phyloP scores from a whole-genome alignment of 139 green algal genomes.

The Micromonas commoda region DNA sequence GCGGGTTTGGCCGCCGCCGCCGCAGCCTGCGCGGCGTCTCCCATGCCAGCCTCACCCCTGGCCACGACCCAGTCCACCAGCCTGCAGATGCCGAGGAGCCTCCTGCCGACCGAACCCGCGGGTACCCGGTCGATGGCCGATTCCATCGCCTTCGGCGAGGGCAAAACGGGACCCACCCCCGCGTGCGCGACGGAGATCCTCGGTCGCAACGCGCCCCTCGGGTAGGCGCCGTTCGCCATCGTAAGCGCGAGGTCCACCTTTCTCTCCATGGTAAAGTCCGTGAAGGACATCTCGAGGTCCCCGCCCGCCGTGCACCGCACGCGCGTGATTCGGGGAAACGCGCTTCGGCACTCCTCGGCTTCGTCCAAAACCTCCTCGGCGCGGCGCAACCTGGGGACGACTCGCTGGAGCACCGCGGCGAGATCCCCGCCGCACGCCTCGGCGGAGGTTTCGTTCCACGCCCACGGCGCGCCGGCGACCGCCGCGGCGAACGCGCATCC shows the following conservation, averaged over 20 bases:
- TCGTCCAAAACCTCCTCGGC: conserved; percentile 1
- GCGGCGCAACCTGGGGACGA: background rate
- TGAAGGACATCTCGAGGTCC: background rate
- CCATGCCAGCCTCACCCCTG: background rate
- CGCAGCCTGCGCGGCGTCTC: no score
- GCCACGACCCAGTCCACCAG: background rate
- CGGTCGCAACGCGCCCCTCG: background rate
- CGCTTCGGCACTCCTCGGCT: conserved; percentile 1
- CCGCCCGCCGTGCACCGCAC: background rate
- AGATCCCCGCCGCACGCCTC: background rate
- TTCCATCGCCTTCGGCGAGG: background rate
- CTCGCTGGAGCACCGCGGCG: background rate
- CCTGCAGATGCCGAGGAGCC: background rate
- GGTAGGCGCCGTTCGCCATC: conserved; percentile 1
- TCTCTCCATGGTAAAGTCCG: conserved; percentile 1
- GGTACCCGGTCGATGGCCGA: background rate
- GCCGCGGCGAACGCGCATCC: conserved; percentile 5
- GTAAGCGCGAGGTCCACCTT: background rate
- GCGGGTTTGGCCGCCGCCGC: no score
- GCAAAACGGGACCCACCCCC: background rate
- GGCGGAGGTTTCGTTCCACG: conserved; percentile 1
- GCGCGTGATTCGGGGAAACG: background rate
- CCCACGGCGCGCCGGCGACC: conserved; percentile 9
- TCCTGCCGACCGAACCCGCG: background rate
- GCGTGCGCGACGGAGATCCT: background rate